These are phyloP conservation scores for Ilex paraguariensis DNA, from an alignment of 305 asterid species.

Conservation along the genomic window DNA sequence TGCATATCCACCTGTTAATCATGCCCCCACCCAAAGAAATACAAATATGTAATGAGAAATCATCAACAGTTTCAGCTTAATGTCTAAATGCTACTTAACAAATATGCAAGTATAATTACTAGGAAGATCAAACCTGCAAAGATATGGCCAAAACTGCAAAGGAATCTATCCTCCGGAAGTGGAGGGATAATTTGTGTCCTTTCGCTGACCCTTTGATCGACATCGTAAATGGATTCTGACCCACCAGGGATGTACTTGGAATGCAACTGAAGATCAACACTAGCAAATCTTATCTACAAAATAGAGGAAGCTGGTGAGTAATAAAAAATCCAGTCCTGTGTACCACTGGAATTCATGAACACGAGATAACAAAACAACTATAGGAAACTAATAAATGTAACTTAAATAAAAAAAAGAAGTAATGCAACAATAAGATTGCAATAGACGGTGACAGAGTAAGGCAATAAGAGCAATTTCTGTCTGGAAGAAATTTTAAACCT, in stretches of 20 bases:
- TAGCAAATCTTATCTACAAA: constrained; percentile 83
- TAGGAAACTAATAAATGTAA: no score
- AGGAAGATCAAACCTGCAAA: constrained; percentile 34
- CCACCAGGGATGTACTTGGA: constrained; percentile 82
- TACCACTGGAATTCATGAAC: no score
- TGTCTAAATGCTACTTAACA: no score
- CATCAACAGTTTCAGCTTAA: no score
- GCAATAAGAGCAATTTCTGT: no score
- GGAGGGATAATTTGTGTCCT: constrained; percentile 90
- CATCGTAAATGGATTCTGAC: constrained; percentile 77
- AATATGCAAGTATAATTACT: no score
- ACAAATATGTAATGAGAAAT: no score
- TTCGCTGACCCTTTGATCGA: constrained; percentile 67
- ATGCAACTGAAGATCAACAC: constrained; percentile 83
- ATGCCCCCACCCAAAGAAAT: background rate
- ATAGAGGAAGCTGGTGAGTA: background rate
- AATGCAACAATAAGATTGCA: background rate
- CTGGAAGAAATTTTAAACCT: no score
- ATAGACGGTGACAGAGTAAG: background rate
- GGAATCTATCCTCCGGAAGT: constrained; percentile 91
- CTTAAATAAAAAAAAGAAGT: no score
- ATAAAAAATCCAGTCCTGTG: no score
- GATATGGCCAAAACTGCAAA: constrained; percentile 86
- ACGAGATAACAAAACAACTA: background rate
- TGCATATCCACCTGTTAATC: constrained; percentile 71